phyloP scores from a whole-genome alignment of 805 yeast genomes.

The Kazachstania kunashirensis region DNA sequence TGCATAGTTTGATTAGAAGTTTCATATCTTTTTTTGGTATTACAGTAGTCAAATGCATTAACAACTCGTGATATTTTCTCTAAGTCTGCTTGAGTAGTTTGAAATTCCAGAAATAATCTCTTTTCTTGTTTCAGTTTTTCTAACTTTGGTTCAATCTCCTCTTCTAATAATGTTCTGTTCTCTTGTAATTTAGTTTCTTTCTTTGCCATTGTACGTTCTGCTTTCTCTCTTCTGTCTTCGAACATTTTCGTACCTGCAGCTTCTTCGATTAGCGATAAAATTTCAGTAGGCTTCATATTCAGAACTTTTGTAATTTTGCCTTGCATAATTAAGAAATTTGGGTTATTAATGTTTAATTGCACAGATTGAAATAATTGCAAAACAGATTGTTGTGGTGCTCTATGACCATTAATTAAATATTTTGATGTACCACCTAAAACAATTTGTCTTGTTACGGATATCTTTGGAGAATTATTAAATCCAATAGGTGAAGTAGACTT shows the following conservation, averaged over 20 bases:
- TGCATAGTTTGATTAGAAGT: conserved; percentile 37
- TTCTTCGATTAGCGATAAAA: conserved; percentile 85
- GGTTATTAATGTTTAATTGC: conserved; percentile 91
- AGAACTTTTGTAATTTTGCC: conserved; percentile 95
- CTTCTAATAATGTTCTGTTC: conserved; percentile 59
- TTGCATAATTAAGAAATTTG: conserved; percentile 96
- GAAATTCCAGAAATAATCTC: conserved; percentile 73
- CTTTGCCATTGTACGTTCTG: conserved; percentile 83
- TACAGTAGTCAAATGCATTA: conserved; percentile 62
- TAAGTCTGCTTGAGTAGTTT: conserved; percentile 69
- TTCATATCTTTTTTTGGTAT: conserved; percentile 33
- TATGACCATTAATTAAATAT: conserved; percentile 88
- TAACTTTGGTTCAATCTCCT: conserved; percentile 89
- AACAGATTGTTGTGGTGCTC: conserved; percentile 91
- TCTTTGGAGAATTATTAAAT: conserved; percentile 63
- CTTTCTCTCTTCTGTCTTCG: conserved; percentile 86
- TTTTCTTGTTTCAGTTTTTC: conserved; percentile 74
- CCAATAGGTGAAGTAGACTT: conserved; percentile 75
- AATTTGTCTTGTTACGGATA: conserved; percentile 86
- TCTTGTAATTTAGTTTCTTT: conserved; percentile 79
- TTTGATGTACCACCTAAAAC: conserved; percentile 87
- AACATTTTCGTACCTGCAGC: conserved; percentile 97
- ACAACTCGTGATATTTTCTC: conserved; percentile 68
- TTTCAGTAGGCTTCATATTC: conserved; percentile 90
- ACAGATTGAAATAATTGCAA: conserved; percentile 86